Evolutionary conservation across 345 rosid genomes (phyloP).

Genomic region (Brassica nigra): DNA sequence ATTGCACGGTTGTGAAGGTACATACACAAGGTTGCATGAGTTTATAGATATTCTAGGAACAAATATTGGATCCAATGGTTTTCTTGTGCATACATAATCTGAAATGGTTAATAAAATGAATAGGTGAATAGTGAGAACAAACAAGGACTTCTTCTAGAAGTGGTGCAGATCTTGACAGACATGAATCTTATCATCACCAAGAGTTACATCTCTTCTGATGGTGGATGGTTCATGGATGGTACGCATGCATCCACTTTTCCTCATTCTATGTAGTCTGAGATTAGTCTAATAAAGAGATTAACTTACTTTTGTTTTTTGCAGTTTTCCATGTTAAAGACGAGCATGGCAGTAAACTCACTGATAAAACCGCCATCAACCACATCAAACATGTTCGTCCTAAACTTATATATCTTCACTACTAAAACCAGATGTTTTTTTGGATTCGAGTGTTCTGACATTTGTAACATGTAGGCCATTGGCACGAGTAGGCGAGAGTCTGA

Average conservation of each 20-base stretch:
- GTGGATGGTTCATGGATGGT: slow-evolving; percentile 92
- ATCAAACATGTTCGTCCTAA: slow-evolving; percentile 54
- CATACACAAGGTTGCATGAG: background rate
- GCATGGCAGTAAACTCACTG: slow-evolving; percentile 63
- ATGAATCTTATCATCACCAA: slow-evolving; percentile 64
- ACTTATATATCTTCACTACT: slow-evolving; percentile 11
- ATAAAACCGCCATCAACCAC: slow-evolving; percentile 55
- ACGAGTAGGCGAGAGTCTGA: slow-evolving; percentile 51
- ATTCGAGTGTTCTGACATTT: background rate
- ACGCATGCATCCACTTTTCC: background rate
- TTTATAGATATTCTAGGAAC: background rate
- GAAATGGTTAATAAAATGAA: slow-evolving; percentile 19
- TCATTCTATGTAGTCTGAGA: background rate
- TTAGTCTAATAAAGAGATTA: background rate
- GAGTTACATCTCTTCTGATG: slow-evolving; percentile 75
- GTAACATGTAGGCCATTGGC: slow-evolving; percentile 55
- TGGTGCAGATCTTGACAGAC: slow-evolving; percentile 75
- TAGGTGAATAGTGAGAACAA: slow-evolving; percentile 68
- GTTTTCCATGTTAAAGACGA: slow-evolving; percentile 85
- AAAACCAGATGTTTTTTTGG: slow-evolving; percentile 2
- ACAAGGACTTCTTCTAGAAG: slow-evolving; percentile 76
- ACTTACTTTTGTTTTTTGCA: slow-evolving; percentile 29
- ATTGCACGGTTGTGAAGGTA: slow-evolving; percentile 71
- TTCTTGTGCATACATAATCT: slow-evolving; percentile 4
- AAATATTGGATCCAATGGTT: background rate